These are phyloP conservation scores for Elsinoe australis DNA, from an alignment of 2,329 filamentous ascomycete genomes.

Conservation along the genomic window DNA sequence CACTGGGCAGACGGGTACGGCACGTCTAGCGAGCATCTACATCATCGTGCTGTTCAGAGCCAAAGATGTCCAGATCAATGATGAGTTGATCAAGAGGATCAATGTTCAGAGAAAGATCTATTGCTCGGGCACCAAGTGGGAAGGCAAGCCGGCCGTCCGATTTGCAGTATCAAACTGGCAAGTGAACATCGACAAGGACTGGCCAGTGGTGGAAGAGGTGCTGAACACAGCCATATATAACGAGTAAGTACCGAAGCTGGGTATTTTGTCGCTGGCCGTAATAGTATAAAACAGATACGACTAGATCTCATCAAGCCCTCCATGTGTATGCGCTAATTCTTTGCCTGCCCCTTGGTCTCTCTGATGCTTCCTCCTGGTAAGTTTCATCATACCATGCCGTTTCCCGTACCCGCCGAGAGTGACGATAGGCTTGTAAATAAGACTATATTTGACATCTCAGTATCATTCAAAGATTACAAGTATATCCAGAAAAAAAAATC, in stretches of 20 bases:
- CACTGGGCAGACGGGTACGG: conserved; percentile 21
- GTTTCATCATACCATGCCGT: not conserved
- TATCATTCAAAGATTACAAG: conserved; percentile 10
- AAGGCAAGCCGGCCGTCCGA: conserved; percentile 64
- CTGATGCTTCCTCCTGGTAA: not conserved
- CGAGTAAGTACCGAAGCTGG: not conserved
- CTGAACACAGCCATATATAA: conserved; percentile 37
- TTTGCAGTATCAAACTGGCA: conserved; percentile 74
- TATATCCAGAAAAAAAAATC: not conserved
- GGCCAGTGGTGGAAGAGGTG: conserved; percentile 56
- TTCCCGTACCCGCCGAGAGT: conserved; percentile 1
- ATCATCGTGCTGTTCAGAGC: conserved; percentile 74
- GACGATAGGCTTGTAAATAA: not conserved
- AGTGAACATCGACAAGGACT: conserved; percentile 61
- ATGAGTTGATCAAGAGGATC: conserved; percentile 59
- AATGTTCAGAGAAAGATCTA: conserved; percentile 70
- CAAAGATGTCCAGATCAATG: conserved; percentile 56
- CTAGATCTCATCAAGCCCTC: not conserved
- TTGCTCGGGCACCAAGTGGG: conserved; percentile 74
- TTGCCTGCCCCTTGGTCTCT: not conserved
- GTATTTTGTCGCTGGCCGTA: conserved; percentile 6
- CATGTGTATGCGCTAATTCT: not conserved
- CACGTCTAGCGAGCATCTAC: conserved; percentile 48
- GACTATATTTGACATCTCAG: conserved; percentile 7
- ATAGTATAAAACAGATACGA: conserved; percentile 1